Base-by-base conservation (phyloP, 805 yeast genomes). In the Ogataea paraovalis region DNA sequence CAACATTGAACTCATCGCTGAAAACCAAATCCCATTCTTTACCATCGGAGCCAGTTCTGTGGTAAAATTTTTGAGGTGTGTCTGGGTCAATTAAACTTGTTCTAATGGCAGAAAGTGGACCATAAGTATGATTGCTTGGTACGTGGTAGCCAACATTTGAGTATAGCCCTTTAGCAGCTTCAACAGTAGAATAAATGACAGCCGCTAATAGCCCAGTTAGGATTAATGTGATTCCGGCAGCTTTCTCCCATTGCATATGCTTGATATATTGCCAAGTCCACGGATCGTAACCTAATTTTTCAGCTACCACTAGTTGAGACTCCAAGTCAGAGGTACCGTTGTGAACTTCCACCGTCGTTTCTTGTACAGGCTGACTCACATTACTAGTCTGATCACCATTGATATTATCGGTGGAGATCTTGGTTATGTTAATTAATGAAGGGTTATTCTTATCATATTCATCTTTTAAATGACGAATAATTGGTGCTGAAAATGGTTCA, bases 1-100 rank as follows among this genome's bases (percentile, higher is more conserved):
- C 89, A 22, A 78, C 80, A 55, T 85, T 83, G 69, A 87, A 88
- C 66, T 87, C 96, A 66, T 87, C 96, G 18, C 88, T 80, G 58
- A 87, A 87, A 2, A 83, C 92, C 57, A 87, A 72, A 9, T 70
- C 64, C 91, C 92, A 85, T 12, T 54, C 56, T 3, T 77, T 73
- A 34, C 91, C 92, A 51, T 72, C 75, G 46, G 60, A 63, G 10
- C 82, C 74, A 5, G 55, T 67, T 58, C 72, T 78, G 4, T 76
- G 70, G 38, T 51, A 47, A 0, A 80, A 85, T 2, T 60, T 59
- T 1, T 52, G 38, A 4, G 87, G 87, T 1, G 87, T 82, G 56
- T 82, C 87, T 10, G 83, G 82, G 58, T 82, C 88, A 3, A 82
- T 68, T 30, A 82, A 64, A 14, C 42, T 20, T 13, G 18, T 21